A percentile compares a stretch with the other conserved stretches of the same genome.
Conservation (phyloP, 306 rosid genomes). For the Malus asiatica region DNA sequence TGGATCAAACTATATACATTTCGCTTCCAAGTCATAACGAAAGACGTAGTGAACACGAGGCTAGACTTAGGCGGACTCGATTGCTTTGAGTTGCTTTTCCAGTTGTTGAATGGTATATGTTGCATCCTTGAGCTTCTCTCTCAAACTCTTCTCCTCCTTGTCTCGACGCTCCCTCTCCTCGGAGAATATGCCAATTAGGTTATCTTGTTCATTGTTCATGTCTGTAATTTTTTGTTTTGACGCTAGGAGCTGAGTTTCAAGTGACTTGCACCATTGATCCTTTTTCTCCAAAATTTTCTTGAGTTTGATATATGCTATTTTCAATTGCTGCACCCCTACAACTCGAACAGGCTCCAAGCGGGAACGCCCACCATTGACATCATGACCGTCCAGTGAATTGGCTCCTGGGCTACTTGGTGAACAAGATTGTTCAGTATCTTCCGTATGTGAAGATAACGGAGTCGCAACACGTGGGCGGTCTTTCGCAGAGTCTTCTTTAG, state of each 20-base stretch:
- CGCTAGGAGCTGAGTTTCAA: not conserved
- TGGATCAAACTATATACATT: not conserved
- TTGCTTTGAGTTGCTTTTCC: not conserved
- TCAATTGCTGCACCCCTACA: not conserved
- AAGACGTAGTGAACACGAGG: not conserved
- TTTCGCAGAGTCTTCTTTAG: not conserved
- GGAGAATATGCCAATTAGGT: not conserved
- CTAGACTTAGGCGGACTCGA: not conserved
- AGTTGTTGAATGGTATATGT: not conserved
- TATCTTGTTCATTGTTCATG: not conserved
- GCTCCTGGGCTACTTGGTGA: not conserved
- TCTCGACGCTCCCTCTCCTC: not conserved
- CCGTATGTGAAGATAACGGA: not conserved
- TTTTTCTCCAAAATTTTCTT: not conserved
- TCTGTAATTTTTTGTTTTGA: not conserved
- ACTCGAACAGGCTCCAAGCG: not conserved
- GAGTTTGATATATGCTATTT: not conserved
- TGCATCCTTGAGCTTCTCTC: not conserved
- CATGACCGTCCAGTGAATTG: not conserved
- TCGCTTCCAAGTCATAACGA: not conserved
- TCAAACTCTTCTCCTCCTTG: not conserved
- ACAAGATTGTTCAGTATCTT: not conserved
- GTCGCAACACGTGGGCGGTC: not conserved
- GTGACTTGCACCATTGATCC: not conserved
- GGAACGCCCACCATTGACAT: not conserved